Base-by-base conservation (phyloP, 441 rosid genomes). In the Jatropha multifida region DNA sequence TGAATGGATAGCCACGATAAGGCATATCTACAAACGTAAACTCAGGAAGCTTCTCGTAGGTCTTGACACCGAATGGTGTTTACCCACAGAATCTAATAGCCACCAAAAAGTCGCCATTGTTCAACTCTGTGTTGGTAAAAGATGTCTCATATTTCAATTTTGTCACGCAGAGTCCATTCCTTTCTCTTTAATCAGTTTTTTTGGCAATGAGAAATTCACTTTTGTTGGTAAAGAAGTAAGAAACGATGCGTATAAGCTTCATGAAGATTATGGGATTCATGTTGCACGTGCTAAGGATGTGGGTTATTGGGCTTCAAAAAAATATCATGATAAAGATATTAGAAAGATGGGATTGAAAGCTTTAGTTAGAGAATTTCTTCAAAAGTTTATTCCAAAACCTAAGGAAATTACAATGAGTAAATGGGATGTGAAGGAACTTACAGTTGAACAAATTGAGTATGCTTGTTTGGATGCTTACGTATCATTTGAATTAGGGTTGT, bases 381-480 rank as follows among this genome's bases (percentile, higher is more conserved):
- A 15, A 0, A 32, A 58, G 4, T 48, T 44, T 18, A 38, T 79
- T 3, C 69, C 63, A 41, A 82, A 79, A 55, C 44, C 74, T 0
- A 48, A 15, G 52, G 0, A 37, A 9, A 77, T 79, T 32, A 69
- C 65, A 0, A 5, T 69, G 18, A 78, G 82, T 26, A 0, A 17
- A 12, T 79, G 80, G 85, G 69, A 65, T 26, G 10, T 1, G 2
- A 12, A 37, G 27, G 6, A 8, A 9, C 65, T 82, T 18, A 23
- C 23, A 0, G 3, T 20, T 14, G 2, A 20, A n/a, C 76, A 69
- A 11, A 55, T 82, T 1, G 65, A 78, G 61, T 65, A 82, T 17
- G 74, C 61, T 3, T 68, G 72, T 4, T 20, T 78, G 6, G 82
- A 82, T 55, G 61, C 74, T 4, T 72, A 78, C 23, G 78, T 78